Evolutionary conservation across 208 protist genomes (phyloP).

Genomic region (Trichomonas vaginalis): DNA sequence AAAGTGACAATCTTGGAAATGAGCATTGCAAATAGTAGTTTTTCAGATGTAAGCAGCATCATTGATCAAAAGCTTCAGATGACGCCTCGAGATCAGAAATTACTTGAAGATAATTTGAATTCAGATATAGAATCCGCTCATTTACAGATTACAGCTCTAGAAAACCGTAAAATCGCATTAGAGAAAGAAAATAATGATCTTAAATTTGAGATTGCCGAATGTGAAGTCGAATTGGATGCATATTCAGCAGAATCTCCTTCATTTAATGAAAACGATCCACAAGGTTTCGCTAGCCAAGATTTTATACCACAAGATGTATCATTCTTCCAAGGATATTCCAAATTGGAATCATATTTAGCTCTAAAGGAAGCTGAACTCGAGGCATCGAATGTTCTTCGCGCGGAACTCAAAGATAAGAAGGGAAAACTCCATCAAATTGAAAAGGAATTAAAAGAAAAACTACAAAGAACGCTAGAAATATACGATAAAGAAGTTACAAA

Average conservation of each 20-base stretch:
- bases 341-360: neutral
- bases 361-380: neutral
- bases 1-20: too few relatives aligned
- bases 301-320: neutral
- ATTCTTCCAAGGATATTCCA: neutral
- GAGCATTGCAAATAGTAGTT: too few relatives aligned
- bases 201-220: neutral
- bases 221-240: neutral
- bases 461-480: neutral
- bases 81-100: neutral
- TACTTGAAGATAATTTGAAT: neutral
- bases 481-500: neutral
- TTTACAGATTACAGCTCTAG: neutral
- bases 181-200: neutral
- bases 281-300: too few relatives aligned
- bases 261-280: neutral
- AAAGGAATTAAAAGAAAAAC: neutral
- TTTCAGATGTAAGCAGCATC: too few relatives aligned
- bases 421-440: neutral
- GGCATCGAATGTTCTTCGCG: neutral
- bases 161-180: neutral
- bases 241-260: neutral
- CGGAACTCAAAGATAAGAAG: neutral
- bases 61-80: too few relatives aligned
- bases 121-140: neutral